Conservation (phyloP, 148 eudicot species). For the Camellia granthamiana region DNA sequence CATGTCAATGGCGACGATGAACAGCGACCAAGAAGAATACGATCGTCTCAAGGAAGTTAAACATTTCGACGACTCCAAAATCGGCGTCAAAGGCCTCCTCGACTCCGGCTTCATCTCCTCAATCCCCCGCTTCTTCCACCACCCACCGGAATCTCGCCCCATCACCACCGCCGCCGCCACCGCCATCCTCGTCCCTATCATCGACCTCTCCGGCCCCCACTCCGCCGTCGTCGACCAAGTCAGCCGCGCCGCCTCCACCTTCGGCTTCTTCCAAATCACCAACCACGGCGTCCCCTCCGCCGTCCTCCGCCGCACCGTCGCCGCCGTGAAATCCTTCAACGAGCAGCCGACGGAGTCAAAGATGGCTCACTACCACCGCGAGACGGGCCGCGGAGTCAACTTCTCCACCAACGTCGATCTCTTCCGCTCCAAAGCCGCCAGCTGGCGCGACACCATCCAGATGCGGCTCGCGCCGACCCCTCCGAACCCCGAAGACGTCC, state of each 20-base stretch:
- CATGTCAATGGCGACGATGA: background rate
- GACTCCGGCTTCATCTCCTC: slow-evolving; percentile 50
- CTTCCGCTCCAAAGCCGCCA: slow-evolving; percentile 57
- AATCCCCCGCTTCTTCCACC: slow-evolving; percentile 60
- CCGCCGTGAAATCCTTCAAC: slow-evolving; percentile 34
- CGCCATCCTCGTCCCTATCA: slow-evolving; percentile 30
- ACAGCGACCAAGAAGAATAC: slow-evolving; percentile 9
- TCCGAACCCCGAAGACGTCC: slow-evolving; percentile 23
- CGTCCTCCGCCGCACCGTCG: slow-evolving; percentile 26
- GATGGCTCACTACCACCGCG: slow-evolving; percentile 28
- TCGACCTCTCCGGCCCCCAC: slow-evolving; percentile 47
- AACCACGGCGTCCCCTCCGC: slow-evolving; percentile 47
- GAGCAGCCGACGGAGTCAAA: slow-evolving; percentile 43
- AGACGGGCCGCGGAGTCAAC: background rate
- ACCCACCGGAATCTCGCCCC: slow-evolving; percentile 37
- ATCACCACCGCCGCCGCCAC: background rate
- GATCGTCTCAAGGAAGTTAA: slow-evolving; percentile 44
- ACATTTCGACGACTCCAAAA: slow-evolving; percentile 59
- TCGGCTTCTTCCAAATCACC: slow-evolving; percentile 64
- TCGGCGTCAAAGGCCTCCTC: slow-evolving; percentile 75
- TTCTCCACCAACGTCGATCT: slow-evolving; percentile 58
- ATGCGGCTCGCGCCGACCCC: slow-evolving; percentile 30
- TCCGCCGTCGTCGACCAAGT: slow-evolving; percentile 33
- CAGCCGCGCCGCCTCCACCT: slow-evolving; percentile 31
- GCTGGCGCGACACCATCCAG: slow-evolving; percentile 69